Conservation (phyloP, 495 filamentous ascomycete species). For the Penicillium samsonianum region DNA sequence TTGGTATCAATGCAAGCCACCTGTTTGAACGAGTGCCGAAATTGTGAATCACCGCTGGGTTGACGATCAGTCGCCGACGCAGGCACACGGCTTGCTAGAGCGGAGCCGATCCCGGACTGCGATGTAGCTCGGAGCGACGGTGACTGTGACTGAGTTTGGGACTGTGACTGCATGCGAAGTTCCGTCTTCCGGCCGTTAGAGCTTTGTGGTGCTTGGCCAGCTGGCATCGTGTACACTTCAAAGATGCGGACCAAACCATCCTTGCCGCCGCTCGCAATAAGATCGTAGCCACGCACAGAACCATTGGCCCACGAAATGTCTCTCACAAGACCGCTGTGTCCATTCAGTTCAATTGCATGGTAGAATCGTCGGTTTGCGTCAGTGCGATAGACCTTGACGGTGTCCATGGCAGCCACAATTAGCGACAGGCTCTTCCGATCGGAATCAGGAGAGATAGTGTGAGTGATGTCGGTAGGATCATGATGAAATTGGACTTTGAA, state of each 20-base stretch:
- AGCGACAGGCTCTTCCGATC: conserved; percentile 71
- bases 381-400: conserved; percentile 77
- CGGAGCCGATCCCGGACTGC: conserved; percentile 54
- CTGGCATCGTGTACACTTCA: conserved; percentile 61
- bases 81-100: conserved; percentile 47
- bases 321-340: conserved; percentile 75
- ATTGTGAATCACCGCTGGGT: conserved; percentile 36
- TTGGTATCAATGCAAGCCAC: conserved; percentile 51
- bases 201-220: conserved; percentile 31
- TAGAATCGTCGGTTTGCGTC: conserved; percentile 71
- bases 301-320: conserved; percentile 93
- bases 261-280: conserved; percentile 88
- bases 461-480: conserved; percentile 74
- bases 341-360: conserved; percentile 69
- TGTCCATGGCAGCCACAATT: conserved; percentile 81
- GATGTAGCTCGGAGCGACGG: conserved; percentile 40
- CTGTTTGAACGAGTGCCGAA: conserved; percentile 50
- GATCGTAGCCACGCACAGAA: conserved; percentile 80
- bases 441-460: conserved; percentile 72
- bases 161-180: conserved; percentile 30
- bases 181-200: conserved; percentile 35
- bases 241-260: conserved; percentile 88
- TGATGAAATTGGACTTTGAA: conserved; percentile 87
- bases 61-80: conserved; percentile 34
- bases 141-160: conserved; percentile 30